Conservation (phyloP, 495 filamentous ascomycete species). For the Aspergillus panamensis region DNA sequence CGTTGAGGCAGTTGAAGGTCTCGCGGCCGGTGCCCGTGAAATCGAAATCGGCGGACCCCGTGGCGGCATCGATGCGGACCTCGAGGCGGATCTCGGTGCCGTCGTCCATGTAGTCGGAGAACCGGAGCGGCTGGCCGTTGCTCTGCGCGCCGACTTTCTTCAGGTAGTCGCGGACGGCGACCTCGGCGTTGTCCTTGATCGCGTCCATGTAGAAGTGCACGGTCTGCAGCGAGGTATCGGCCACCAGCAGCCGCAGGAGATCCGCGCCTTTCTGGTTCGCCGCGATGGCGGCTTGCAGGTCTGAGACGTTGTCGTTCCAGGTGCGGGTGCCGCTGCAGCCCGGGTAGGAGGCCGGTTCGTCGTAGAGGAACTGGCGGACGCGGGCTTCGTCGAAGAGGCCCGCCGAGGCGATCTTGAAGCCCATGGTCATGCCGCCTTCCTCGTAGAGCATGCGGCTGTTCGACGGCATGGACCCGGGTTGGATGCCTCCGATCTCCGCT, state of each 20-base stretch:
- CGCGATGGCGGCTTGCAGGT: slow-evolving; percentile 92
- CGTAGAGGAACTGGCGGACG: slow-evolving; percentile 75
- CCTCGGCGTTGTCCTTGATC: slow-evolving; percentile 90
- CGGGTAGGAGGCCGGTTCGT: slow-evolving; percentile 78
- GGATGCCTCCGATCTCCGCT: slow-evolving; percentile 90
- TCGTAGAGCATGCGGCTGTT: slow-evolving; percentile 90
- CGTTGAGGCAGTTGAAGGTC: slow-evolving; percentile 93
- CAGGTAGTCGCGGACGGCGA: slow-evolving; percentile 79
- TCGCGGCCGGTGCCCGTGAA: slow-evolving; percentile 83
- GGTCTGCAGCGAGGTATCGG: slow-evolving; percentile 83
- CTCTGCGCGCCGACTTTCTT: slow-evolving; percentile 58
- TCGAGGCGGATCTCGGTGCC: slow-evolving; percentile 84
- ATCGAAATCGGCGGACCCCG: slow-evolving; percentile 89
- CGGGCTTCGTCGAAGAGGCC: slow-evolving; percentile 86
- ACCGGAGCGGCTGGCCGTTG: slow-evolving; percentile 72
- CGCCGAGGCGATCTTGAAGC: slow-evolving; percentile 88
- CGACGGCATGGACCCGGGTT: slow-evolving; percentile 95
- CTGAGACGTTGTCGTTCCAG: slow-evolving; percentile 89
- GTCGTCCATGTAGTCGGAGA: slow-evolving; percentile 95
- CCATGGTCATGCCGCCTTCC: slow-evolving; percentile 90
- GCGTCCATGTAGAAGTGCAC: slow-evolving; percentile 95
- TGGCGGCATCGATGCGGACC: slow-evolving; percentile 76
- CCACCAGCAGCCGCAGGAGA: slow-evolving; percentile 77
- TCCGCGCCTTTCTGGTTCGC: slow-evolving; percentile 95
- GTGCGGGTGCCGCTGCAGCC: slow-evolving; percentile 89